Percentiles rank a stretch among this genome's conserved stretches.
Conservation (phyloP, 805 yeast species). For the Ogataea corticis region DNA sequence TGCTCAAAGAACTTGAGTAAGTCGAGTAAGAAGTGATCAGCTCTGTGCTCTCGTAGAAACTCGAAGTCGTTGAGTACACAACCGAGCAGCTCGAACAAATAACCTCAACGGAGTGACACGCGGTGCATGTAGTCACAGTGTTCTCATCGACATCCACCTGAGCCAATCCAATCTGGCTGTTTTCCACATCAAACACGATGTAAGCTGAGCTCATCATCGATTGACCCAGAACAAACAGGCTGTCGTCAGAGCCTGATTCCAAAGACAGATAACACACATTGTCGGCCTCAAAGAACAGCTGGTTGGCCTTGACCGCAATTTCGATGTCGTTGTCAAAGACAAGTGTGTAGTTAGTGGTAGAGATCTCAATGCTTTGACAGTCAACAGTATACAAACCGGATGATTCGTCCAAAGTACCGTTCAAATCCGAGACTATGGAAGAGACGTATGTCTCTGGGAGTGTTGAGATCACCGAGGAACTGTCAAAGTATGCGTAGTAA, state of each 20-base stretch:
- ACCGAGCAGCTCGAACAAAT: conserved; percentile 20
- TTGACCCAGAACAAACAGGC: conserved; percentile 56
- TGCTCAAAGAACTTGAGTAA: conserved; percentile 1
- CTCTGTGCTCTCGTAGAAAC: conserved; percentile 9
- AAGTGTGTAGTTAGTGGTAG: conserved; percentile 14
- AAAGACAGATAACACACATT: conserved; percentile 25
- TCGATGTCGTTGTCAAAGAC: conserved; percentile 21
- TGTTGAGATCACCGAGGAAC: conserved; percentile 54
- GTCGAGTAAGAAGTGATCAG: conserved; percentile 1
- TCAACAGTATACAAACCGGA: conserved; percentile 25
- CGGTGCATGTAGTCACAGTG: conserved; percentile 17
- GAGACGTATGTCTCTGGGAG: conserved; percentile 40
- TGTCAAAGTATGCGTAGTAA: conserved; percentile 47
- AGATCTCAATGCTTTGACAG: conserved; percentile 19
- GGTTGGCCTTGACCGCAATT: conserved; percentile 23
- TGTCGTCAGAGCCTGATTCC: conserved; percentile 15
- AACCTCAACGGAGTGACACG: conserved; percentile 13
- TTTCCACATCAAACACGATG: conserved; percentile 64
- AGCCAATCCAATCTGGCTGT: conserved; percentile 56
- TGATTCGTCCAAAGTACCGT: conserved; percentile 16
- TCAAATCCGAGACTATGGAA: conserved; percentile 14
- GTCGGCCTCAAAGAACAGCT: conserved; percentile 18
- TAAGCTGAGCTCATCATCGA: conserved; percentile 63
- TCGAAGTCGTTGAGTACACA: conserved; percentile 12
- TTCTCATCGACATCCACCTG: conserved; percentile 37